Conservation (phyloP, 1,284 basidiomycete species). For the Macrocystidia cucumis region DNA sequence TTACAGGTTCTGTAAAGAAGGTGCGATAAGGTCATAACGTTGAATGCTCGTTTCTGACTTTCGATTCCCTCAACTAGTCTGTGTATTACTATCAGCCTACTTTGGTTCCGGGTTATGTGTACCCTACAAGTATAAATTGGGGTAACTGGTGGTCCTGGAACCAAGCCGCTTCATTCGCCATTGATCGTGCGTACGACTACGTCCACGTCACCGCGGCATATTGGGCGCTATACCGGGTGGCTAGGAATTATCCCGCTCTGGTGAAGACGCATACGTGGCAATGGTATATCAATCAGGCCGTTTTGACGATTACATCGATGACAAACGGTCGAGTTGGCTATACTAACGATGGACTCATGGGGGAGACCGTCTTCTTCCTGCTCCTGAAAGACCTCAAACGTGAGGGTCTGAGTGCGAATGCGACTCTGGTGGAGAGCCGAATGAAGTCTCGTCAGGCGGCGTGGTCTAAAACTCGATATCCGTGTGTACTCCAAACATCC, state of each 20-base stretch:
- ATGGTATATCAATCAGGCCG: slow-evolving; percentile 52
- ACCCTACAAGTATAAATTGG: slow-evolving; percentile 43
- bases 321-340: slow-evolving; percentile 39
- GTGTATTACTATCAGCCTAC: slow-evolving; percentile 48
- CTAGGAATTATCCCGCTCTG: slow-evolving; percentile 46
- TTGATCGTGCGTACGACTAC: slow-evolving; percentile 52
- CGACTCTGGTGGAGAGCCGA: slow-evolving; percentile 35
- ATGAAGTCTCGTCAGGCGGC: slow-evolving; percentile 36
- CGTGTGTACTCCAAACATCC: slow-evolving; percentile 26
- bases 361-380: slow-evolving; percentile 44
- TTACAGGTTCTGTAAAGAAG: slow-evolving; percentile 42
- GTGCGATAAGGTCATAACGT: slow-evolving; percentile 15
- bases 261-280: slow-evolving; percentile 40
- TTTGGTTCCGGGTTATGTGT: slow-evolving; percentile 36
- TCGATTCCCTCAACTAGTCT: slow-evolving; percentile 22
- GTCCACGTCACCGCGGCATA: slow-evolving; percentile 51
- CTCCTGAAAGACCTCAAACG: slow-evolving; percentile 45
- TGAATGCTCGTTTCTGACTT: not conserved
- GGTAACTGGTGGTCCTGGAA: slow-evolving; percentile 56
- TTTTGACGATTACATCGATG: slow-evolving; percentile 40
- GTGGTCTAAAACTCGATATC: slow-evolving; percentile 44
- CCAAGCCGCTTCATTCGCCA: slow-evolving; percentile 37
- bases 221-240: slow-evolving; percentile 52
- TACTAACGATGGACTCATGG: slow-evolving; percentile 45
- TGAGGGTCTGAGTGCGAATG: slow-evolving; percentile 42